Base-by-base conservation (phyloP, 1,284 basidiomycete species). In the Cystobasidium slooffiae region DNA sequence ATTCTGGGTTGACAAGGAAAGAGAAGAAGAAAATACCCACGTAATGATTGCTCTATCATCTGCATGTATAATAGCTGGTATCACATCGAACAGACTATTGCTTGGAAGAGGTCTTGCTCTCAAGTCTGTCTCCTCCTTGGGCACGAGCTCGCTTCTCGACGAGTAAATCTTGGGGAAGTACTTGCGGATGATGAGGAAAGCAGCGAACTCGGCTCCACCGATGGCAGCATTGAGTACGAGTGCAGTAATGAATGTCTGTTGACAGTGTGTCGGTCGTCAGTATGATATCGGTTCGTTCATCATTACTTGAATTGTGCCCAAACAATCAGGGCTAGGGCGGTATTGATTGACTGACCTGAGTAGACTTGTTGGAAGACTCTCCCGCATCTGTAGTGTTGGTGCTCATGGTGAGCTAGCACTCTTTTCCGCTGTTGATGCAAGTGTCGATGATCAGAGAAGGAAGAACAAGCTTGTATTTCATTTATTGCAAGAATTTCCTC, bases 31-130 rank as follows among this genome's bases (percentile, higher is more conserved):
- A 24, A n/a, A 24, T 1, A 31, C 47, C 46, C 51, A 51, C 52
- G 46, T 49, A 41, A 75, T 72, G 78, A 79, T 76, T 39, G 75
- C 63, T 37, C 66, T 58, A 6, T 77, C 74, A 16, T 78, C 77
- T 39, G 76, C 80, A 47, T 78, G 77, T 74, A 84, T 75, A 76
- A 83, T 80, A 37, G 80, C 79, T 0, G 81, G 79, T 41, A 84
- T 79, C 83, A 84, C 84, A 46, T 80, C 79, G 18, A 84, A 77
- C 65, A 82, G 77, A n/a, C 79, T 78, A 20, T 77, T 75, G 24
- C 49, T 52, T 1, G 64, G 64, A n/a, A 66, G 64, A 7, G 47
- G 47, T 22, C 44, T 47, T 5, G 64, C 49, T 7, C 51, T 8
- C 8, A 66, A 41, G 20, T 66, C 64, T 14, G 37, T 24, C 7